Conservation (phyloP, 306 rosid genomes). For the Glycine latifolia region DNA sequence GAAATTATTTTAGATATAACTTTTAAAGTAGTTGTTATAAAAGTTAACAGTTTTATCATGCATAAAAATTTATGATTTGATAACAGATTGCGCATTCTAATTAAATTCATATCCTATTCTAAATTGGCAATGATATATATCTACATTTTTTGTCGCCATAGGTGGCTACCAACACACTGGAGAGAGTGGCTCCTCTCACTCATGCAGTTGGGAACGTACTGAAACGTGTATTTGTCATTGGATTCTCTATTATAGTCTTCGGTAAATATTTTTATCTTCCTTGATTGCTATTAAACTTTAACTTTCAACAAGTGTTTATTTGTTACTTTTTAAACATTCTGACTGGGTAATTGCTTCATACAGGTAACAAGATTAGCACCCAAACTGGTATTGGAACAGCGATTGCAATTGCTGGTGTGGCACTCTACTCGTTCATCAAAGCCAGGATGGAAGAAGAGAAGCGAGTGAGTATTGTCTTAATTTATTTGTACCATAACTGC, state of each 20-base stretch:
- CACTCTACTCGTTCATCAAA: conserved; percentile 82
- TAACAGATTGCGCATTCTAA: no score
- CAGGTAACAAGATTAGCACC: conserved; percentile 95
- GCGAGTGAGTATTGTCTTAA: conserved; percentile 69
- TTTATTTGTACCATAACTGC: not conserved
- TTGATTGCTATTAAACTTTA: not conserved
- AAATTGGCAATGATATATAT: conserved; percentile 3
- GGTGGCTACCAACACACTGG: conserved; percentile 96
- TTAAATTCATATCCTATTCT: not conserved
- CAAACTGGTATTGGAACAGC: conserved; percentile 92
- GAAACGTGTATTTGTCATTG: conserved; percentile 97
- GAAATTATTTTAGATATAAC: not conserved
- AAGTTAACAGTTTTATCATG: no score
- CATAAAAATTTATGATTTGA: no score
- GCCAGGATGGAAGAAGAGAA: conserved; percentile 94
- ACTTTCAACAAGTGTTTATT: no score
- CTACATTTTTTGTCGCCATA: conserved; percentile 42
- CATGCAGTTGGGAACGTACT: conserved; percentile 97
- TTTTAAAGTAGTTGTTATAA: no score
- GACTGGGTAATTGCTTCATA: conserved; percentile 29
- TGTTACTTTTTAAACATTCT: not conserved
- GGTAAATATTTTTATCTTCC: conserved; percentile 56
- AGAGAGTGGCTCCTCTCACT: conserved; percentile 98
- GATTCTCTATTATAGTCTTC: conserved; percentile 81
- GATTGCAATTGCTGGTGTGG: conserved; percentile 96